A percentile compares a stretch with the other conserved stretches of the same genome.
Conservation (phyloP, 2,329 filamentous ascomycete species). For the Periconia digitata region DNA sequence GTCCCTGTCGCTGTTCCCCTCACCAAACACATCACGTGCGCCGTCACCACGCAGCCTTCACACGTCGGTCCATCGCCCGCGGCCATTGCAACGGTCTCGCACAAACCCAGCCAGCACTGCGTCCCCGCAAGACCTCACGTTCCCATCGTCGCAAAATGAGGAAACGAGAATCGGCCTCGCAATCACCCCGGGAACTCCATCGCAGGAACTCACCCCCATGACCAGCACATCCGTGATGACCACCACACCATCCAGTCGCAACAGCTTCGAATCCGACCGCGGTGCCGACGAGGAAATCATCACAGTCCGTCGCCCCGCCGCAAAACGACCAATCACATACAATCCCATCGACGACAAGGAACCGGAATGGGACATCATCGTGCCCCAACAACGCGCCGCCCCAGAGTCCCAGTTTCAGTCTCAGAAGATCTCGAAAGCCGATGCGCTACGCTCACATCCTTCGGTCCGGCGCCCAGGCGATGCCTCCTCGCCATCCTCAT, state of each 20-base stretch:
- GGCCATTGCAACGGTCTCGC: constrained; percentile 28
- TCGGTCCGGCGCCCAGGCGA: constrained; percentile 3
- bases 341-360: constrained; percentile 1
- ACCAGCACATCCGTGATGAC: neutral
- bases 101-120: constrained; percentile 28
- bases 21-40: constrained; percentile 21
- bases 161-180: constrained; percentile 2
- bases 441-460: constrained; percentile 30
- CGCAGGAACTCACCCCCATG: neutral
- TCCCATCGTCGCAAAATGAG: constrained; percentile 4
- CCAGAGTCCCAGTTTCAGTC: constrained; percentile 13
- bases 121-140: constrained; percentile 23
- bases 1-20: constrained; percentile 37
- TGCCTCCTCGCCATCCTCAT: no score
- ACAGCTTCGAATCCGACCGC: neutral
- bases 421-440: constrained; percentile 24
- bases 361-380: constrained; percentile 14
- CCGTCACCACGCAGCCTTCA: constrained; percentile 28
- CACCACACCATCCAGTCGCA: neutral
- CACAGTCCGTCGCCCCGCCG: neutral
- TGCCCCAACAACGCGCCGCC: no score
- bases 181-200: constrained; percentile 1
- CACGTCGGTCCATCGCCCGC: constrained; percentile 16
- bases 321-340: no score
- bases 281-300: neutral